Evolutionary conservation across 257 asterid species (phyloP), one percentile per base, ranked within the genome.

Genomic region (Rhazya stricta): DNA sequence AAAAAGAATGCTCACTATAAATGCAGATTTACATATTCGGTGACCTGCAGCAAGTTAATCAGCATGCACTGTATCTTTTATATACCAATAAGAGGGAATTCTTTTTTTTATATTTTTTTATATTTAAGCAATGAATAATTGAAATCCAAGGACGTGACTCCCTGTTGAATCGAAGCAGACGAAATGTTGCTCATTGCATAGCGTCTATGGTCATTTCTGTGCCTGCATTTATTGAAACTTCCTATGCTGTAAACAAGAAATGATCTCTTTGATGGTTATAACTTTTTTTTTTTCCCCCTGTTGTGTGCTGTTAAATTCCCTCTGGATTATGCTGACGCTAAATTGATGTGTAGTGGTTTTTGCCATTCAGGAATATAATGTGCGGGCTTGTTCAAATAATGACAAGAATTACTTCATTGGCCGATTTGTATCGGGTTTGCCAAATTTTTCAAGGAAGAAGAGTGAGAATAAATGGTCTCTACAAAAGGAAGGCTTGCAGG

Each of bases 401-500:
- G 98, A 89, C 82, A 95, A 91, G 79, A 95, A 92, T 78, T 91
- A 91, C 84, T 89, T 89, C 81, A 92, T 95, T 60, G 98, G 92
- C 76, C 85, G 99, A 81, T 95, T 95, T 84, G 88, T 96, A 19
- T 75, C 96, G 0, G 99, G 99, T 29, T 80, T 95, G 45, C 99
- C 98, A 10, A 87, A 78, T 79, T 92, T 95, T 80, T 83, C 87
- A 41, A 90, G 86, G 87, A 92, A 88, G 87, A 90, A 89, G 86
- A 85, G 85, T 58, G 97, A 94, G 75, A 90, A 90, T 77, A 92
- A 91, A 77, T 95, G 99, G 99, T 79, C 91, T 45, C 41, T 95
- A 84, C 98, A 89, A 85, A 95, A 91, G 79, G 98, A 95, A 85
- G 96, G 93, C 79, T 75, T 92, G 84, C 97, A 89, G 81, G 99